Evolutionary conservation across 2,329 filamentous ascomycete genomes (phyloP).

Genomic region (Xylariomycetidae sp.): DNA sequence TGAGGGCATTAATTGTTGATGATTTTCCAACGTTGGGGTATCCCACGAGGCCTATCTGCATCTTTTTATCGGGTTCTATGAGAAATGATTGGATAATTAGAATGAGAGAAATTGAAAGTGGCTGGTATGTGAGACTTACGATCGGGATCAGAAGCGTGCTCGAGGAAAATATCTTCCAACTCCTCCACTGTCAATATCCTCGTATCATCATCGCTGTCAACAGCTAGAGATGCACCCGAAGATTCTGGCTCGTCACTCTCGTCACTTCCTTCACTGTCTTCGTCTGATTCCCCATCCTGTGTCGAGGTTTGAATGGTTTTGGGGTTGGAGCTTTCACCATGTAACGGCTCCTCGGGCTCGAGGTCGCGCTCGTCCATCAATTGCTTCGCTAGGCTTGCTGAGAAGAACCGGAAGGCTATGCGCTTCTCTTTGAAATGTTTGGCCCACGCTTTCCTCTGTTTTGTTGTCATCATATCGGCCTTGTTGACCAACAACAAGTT

Average conservation of each 20-base stretch:
- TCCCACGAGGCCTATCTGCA: slow-evolving; percentile 88
- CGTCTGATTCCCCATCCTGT: slow-evolving; percentile 20
- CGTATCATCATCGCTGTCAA: slow-evolving; percentile 54
- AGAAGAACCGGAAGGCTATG: slow-evolving; percentile 95
- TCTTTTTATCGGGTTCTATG: slow-evolving; percentile 55
- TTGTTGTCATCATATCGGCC: slow-evolving; percentile 94
- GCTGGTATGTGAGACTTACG: slow-evolving; percentile 33
- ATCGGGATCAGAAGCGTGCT: slow-evolving; percentile 58
- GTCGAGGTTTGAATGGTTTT: slow-evolving; percentile 25
- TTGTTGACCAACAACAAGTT: slow-evolving; percentile 96
- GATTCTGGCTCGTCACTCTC: slow-evolving; percentile 33
- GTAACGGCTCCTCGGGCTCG: slow-evolving; percentile 37
- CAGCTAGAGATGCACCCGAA: slow-evolving; percentile 32
- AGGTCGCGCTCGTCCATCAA: slow-evolving; percentile 68
- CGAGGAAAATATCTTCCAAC: slow-evolving; percentile 80
- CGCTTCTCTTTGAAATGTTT: slow-evolving; percentile 74
- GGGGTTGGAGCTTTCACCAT: slow-evolving; percentile 24
- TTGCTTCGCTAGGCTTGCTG: slow-evolving; percentile 86
- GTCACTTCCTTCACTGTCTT: slow-evolving; percentile 28
- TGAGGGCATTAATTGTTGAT: slow-evolving; percentile 97
- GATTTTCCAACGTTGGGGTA: slow-evolving; percentile 99
- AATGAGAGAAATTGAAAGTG: neutral
- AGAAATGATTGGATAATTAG: slow-evolving; percentile 16
- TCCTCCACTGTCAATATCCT: slow-evolving; percentile 90
- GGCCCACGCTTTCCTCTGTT: slow-evolving; percentile 80